Evolutionary conservation across 371 early-diverging fungal genomes (phyloP).

Genomic region (Nematocida ausubeli): DNA sequence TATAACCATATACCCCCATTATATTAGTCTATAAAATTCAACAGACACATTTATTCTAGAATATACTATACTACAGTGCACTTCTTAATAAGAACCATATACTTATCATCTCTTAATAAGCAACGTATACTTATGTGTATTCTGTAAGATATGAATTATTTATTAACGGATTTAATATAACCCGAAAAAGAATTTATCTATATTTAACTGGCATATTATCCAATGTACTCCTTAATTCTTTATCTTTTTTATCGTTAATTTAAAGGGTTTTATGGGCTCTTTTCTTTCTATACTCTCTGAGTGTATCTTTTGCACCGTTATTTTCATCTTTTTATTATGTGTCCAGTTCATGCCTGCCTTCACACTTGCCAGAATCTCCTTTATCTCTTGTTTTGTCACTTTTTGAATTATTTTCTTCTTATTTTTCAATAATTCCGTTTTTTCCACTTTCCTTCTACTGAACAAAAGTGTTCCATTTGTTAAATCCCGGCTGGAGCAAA

Average conservation of each 20-base stretch:
- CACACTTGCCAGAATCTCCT: not conserved
- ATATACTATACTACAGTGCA: too few species aligned
- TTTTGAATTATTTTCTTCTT: not conserved
- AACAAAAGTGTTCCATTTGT: slow-evolving; percentile 21
- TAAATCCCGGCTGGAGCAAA: slow-evolving; percentile 40
- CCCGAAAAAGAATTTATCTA: too few species aligned
- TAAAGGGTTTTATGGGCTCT: not conserved
- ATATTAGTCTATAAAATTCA: too few species aligned
- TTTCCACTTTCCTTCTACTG: not conserved
- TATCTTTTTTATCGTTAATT: not conserved
- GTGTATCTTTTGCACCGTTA: not conserved
- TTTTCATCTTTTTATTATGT: not conserved
- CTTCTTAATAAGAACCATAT: too few species aligned
- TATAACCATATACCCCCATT: too few species aligned
- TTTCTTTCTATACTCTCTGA: not conserved
- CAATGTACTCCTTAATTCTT: too few species aligned
- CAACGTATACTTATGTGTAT: too few species aligned
- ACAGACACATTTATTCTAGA: too few species aligned
- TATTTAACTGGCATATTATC: too few species aligned
- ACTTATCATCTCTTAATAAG: too few species aligned
- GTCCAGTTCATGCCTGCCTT: not conserved
- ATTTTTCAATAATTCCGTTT: not conserved
- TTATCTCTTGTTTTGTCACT: not conserved
- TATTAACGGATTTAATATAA: too few species aligned
- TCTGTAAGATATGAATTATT: too few species aligned